Evolutionary conservation across 257 asterid species (phyloP), one percentile per base, ranked within the genome.

Genomic region (Solanum acaule): DNA sequence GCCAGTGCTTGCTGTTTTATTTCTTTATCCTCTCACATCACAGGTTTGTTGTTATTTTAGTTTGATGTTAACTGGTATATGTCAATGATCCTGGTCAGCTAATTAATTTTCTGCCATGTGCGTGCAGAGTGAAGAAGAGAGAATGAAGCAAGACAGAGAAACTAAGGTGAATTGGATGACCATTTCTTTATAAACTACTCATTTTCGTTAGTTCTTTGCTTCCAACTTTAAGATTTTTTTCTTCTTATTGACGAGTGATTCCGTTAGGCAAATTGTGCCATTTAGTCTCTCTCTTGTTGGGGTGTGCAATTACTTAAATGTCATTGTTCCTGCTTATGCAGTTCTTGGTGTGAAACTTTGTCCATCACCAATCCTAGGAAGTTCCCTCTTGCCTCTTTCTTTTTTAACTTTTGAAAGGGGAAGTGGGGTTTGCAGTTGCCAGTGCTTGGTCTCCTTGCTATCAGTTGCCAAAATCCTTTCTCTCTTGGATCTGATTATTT

Each of bases 1-100:
- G 94, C 99, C 99, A 15, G 98, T 96, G 25, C 95, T 96, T 1
- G 98, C 99, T 3, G 98, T 97, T 49, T 86, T 97, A 90, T 94
- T 95, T 88, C 98, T 97, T 37, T 97, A 93, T 90, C 99, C 99
- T 59, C 63, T 95, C 71, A 97, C 99, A 11, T 6, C 91, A 14
- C 88, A 95, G 98, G 99, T 96, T 87, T 65, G 68, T 87, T 29
- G 22, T 49, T 56, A 8, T 61, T 23, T 85, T 20, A 40, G 81
- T 38, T 67, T 46, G 27, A 63, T 67, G 63, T 85, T 40, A 85
- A 29, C 84, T 29, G 70, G 86, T 82, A 6, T 49, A 49, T 82
- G 38, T 71, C 44, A 68, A 67, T 86, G 83, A 37, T 34, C 20
- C 37, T 46, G 84, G 71, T 86, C 23, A 20, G 13, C 71, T 71